Evolutionary conservation across 768 basidiomycete species (phyloP), one percentile per base, ranked within the genome.

Genomic region (Neoboletus brunneissimus): DNA sequence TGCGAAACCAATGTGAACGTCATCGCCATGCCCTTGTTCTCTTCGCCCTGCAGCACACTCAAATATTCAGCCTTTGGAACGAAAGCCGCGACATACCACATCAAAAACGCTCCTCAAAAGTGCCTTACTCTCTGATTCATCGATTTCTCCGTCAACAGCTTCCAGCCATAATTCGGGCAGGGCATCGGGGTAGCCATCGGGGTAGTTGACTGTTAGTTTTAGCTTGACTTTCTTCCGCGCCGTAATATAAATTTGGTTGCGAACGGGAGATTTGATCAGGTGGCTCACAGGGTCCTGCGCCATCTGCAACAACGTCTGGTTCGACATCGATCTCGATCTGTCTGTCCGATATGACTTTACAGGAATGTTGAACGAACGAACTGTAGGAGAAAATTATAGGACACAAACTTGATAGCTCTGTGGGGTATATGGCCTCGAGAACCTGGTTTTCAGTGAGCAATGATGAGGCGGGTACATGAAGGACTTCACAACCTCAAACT

Each of bases 1-100:
- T 89, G 87, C 0, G 90, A 88, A 12, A 94, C 87, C 18, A 99
- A 78, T 0, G 96, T 94, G 68, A 97, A 99, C 18, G 94, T 95
- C 94, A 98, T 98, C 3, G 97, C 94, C 88, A 95, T 95, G 42
- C 93, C 93, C 22, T 92, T 66, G 70, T 90, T 94, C 67, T 94
- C 92, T 67, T 88, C 82, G 53, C 89, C 90, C 88, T 91, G 55
- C 32, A 47, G 38, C 23, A 34, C 29, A 35, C 47, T 56, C 52
- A 31, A 51, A 34, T 20, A 38, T n/a, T 34, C 34, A 11, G 15
- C 22, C 29, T 16, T 31, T 34, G 40, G 42, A 41, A 42, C 56
- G 31, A 53, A 41, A 29, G 15, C 40, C 74, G 2, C 5, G 22
- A 53, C 84, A 55, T 71, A 87, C 86, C 67, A 85, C 77, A 63